Conservation (phyloP, 805 yeast species). For the Hanseniaspora pseudoguilliermondii region DNA sequence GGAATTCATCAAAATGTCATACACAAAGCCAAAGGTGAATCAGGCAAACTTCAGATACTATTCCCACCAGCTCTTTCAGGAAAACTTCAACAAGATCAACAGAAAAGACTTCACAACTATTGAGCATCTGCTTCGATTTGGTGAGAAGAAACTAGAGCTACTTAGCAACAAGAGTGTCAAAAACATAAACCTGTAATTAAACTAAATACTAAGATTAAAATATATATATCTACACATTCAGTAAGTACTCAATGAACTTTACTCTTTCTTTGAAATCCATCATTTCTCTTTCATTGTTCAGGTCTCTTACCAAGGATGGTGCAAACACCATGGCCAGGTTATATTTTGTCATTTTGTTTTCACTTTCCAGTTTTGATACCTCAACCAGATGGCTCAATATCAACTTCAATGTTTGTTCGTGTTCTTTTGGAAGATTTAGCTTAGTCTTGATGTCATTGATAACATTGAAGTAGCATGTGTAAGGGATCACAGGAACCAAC, state of each 20-base stretch:
- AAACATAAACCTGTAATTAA: constrained; percentile 36
- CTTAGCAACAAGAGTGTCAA: constrained; percentile 59
- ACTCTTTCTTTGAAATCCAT: constrained; percentile 72
- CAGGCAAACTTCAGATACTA: constrained; percentile 35
- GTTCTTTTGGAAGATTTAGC: constrained; percentile 55
- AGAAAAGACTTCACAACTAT: constrained; percentile 75
- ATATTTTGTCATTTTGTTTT: constrained; percentile 70
- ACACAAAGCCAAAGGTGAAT: constrained; percentile 36
- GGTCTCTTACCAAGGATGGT: constrained; percentile 76
- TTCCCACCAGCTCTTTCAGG: constrained; percentile 47
- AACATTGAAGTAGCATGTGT: constrained; percentile 35
- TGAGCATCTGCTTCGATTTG: constrained; percentile 70
- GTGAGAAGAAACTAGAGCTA: constrained; percentile 59
- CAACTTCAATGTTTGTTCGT: constrained; percentile 41
- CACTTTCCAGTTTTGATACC: constrained; percentile 40
- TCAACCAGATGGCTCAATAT: constrained; percentile 53
- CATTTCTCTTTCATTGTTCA: constrained; percentile 68
- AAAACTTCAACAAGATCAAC: constrained; percentile 40
- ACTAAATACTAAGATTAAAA: background rate
- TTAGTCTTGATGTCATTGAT: constrained; percentile 25
- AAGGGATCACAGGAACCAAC: constrained; percentile 76
- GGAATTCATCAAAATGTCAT: constrained; percentile 34
- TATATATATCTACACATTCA: constrained; percentile 16
- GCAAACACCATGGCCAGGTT: constrained; percentile 89
- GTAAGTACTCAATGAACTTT: constrained; percentile 60